These are phyloP conservation scores for Zangia roseola DNA, from an alignment of 768 basidiomycete species.

Conservation along the genomic window DNA sequence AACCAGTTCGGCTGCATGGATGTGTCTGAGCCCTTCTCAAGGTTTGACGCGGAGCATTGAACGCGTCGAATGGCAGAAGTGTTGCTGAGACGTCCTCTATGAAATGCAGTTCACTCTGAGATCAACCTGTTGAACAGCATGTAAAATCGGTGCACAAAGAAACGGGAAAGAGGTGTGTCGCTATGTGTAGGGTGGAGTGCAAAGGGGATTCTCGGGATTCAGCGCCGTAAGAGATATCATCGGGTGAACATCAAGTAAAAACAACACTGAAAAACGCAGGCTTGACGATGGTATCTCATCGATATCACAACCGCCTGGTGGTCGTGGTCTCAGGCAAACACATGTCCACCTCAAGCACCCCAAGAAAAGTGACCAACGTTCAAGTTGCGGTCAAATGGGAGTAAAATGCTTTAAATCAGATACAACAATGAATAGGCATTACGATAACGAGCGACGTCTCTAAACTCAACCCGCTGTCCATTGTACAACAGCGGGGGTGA, in stretches of 20 bases:
- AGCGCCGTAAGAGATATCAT: neutral
- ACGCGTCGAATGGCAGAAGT: slow-evolving; percentile 33
- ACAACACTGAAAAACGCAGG: neutral
- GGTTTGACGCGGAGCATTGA: slow-evolving; percentile 7
- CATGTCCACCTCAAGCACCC: neutral
- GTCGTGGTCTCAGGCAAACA: neutral
- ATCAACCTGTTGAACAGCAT: neutral
- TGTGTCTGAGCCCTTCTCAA: neutral
- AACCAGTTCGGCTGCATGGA: slow-evolving; percentile 42
- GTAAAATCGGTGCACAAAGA: too few species aligned
- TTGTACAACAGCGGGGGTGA: neutral
- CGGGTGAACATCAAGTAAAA: slow-evolving; percentile 3
- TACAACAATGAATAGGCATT: slow-evolving; percentile 1
- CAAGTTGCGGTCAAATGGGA: too few species aligned
- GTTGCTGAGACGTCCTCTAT: neutral
- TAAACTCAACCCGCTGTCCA: neutral
- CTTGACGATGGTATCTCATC: neutral
- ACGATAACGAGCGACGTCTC: neutral
- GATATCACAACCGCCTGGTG: neutral
- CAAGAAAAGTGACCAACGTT: neutral
- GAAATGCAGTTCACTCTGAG: neutral
- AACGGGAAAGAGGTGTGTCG: too few species aligned
- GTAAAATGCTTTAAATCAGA: neutral
- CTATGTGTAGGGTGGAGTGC: neutral
- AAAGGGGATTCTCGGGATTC: neutral